phyloP scores from a whole-genome alignment of 306 rosid species.

The Corylus avellana region DNA sequence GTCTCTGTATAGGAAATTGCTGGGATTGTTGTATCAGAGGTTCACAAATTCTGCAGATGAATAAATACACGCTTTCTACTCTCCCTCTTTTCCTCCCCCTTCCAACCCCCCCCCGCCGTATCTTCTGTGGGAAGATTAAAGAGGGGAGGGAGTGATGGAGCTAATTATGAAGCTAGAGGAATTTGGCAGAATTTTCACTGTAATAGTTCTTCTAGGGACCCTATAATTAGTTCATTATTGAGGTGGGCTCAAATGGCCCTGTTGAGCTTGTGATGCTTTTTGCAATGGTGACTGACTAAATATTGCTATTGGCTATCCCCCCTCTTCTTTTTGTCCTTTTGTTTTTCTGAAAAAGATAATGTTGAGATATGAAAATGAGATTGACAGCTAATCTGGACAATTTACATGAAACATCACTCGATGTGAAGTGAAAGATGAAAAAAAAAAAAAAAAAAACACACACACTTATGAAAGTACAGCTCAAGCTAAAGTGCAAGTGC shows the following conservation, averaged over 20 bases:
- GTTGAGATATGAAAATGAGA: not conserved
- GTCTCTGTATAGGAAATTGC: conserved; percentile 71
- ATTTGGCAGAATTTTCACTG: not conserved
- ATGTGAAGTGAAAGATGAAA: not conserved
- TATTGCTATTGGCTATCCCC: not conserved
- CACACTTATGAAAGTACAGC: too few species aligned
- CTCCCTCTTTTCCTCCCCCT: not conserved
- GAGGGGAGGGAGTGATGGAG: too few species aligned
- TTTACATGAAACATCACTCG: not conserved
- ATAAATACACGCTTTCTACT: conserved; percentile 50
- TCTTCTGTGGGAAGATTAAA: not conserved
- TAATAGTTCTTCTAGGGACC: not conserved
- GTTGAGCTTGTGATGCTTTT: not conserved
- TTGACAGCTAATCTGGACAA: not conserved
- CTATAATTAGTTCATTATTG: not conserved
- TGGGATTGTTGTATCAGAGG: conserved; percentile 57
- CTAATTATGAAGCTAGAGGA: too few species aligned
- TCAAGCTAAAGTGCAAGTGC: too few species aligned
- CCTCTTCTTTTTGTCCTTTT: not conserved
- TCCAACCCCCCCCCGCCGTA: too few species aligned
- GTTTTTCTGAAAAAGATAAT: not conserved
- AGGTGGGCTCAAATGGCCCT: not conserved
- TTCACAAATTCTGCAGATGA: conserved; percentile 47
- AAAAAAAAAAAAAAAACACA: too few species aligned
- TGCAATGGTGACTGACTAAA: not conserved